These are phyloP conservation scores for Lathyrus oleraceus DNA, from an alignment of 306 rosid genomes.

Conservation along the genomic window DNA sequence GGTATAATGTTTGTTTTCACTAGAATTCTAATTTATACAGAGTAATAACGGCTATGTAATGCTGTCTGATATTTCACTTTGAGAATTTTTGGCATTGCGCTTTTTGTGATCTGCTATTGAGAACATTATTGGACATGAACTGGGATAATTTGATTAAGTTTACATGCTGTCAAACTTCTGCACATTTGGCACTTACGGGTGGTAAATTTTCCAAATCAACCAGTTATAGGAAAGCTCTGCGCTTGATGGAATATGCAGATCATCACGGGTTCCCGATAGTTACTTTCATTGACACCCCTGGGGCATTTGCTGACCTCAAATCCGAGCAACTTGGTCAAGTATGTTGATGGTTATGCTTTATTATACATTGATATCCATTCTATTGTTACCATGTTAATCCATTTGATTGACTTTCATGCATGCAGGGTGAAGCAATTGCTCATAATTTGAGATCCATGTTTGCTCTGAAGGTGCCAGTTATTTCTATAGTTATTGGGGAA, in stretches of 20 bases:
- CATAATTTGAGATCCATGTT: slow-evolving; percentile 89
- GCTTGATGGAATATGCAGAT: slow-evolving; percentile 89
- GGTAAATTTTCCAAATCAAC: slow-evolving; percentile 38
- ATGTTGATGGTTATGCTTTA: slow-evolving; percentile 37
- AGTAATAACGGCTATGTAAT: neutral
- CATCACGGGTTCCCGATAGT: slow-evolving; percentile 86
- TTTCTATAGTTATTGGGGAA: slow-evolving; percentile 95
- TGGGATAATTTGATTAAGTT: slow-evolving; percentile 11
- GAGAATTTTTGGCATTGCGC: neutral
- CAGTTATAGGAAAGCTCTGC: slow-evolving; percentile 95
- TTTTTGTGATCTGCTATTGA: neutral
- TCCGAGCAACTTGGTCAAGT: slow-evolving; percentile 90
- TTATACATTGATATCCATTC: slow-evolving; percentile 29
- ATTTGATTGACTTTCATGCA: slow-evolving; percentile 36
- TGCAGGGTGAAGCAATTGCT: slow-evolving; percentile 99
- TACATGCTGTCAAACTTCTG: slow-evolving; percentile 8
- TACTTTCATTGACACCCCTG: slow-evolving; percentile 95
- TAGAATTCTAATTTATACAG: slow-evolving; percentile 16
- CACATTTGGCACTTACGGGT: slow-evolving; percentile 32
- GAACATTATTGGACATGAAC: slow-evolving; percentile 6
- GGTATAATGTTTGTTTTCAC: slow-evolving; percentile 56
- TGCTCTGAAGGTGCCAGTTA: slow-evolving; percentile 87
- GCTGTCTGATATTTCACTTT: neutral
- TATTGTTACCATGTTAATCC: slow-evolving; percentile 31
- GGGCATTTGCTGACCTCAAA: slow-evolving; percentile 95